These are phyloP conservation scores for Exophiala sideris DNA, from an alignment of 2,329 filamentous ascomycete genomes.

Conservation along the genomic window DNA sequence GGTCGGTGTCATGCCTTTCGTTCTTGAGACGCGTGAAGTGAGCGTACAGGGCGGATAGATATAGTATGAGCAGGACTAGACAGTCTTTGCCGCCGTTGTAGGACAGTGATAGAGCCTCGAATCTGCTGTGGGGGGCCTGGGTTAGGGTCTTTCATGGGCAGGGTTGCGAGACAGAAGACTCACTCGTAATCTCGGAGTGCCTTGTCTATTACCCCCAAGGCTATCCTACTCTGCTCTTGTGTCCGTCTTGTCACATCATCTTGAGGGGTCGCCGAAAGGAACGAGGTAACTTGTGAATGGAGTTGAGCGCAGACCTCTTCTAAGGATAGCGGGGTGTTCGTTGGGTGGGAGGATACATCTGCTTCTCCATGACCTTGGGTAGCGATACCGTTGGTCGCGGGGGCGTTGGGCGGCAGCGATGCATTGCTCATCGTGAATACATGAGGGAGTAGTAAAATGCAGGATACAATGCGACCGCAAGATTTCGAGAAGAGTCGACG, in stretches of 20 bases:
- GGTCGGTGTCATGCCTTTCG: slow-evolving; percentile 1
- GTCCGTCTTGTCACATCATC: slow-evolving; percentile 58
- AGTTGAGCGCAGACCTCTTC: slow-evolving; percentile 64
- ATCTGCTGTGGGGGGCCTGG: slow-evolving; percentile 45
- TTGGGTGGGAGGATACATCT: slow-evolving; percentile 20
- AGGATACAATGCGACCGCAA: not conserved
- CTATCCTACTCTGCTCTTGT: slow-evolving; percentile 70
- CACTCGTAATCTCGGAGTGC: slow-evolving; percentile 74
- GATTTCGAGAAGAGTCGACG: not conserved
- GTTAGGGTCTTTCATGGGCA: slow-evolving; percentile 1
- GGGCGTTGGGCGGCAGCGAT: slow-evolving; percentile 29
- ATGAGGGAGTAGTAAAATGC: slow-evolving; percentile 4
- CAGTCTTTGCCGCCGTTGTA: slow-evolving; percentile 99
- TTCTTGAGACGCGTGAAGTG: slow-evolving; percentile 27
- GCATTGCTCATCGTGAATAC: slow-evolving; percentile 20
- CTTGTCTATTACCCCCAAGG: slow-evolving; percentile 69
- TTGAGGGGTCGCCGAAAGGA: slow-evolving; percentile 60
- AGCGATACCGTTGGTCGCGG: slow-evolving; percentile 25
- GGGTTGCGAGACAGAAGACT: slow-evolving; percentile 30
- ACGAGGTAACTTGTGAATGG: slow-evolving; percentile 58
- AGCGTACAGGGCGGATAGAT: slow-evolving; percentile 62
- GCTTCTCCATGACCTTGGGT: slow-evolving; percentile 25
- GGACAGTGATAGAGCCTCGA: slow-evolving; percentile 77
- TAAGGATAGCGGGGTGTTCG: slow-evolving; percentile 31
- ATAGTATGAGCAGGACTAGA: slow-evolving; percentile 82